Evolutionary conservation across 805 yeast species (phyloP).

Genomic region (Lipomyces spencermartinsiae): DNA sequence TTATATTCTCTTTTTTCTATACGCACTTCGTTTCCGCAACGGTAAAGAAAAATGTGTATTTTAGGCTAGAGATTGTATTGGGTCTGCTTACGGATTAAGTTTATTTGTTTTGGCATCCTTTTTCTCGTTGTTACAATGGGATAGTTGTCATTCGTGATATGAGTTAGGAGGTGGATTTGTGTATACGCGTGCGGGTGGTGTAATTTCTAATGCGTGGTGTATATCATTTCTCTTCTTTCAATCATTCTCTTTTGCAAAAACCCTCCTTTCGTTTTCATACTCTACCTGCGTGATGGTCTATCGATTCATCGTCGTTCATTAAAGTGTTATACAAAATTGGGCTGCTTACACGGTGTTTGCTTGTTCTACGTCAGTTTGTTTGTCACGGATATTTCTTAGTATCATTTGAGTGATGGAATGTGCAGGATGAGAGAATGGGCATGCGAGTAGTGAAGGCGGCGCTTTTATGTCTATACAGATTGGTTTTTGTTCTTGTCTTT

Average conservation of each 20-base stretch:
- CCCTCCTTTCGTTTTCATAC: neutral
- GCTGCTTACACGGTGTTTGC: neutral
- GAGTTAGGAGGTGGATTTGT: neutral
- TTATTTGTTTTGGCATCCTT: neutral
- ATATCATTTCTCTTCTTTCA: neutral
- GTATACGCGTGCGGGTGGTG: neutral
- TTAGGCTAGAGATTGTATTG: neutral
- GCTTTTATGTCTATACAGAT: neutral
- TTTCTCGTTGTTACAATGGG: neutral
- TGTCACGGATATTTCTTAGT: neutral
- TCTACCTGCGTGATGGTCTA: neutral
- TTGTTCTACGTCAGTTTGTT: neutral
- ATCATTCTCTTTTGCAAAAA: neutral
- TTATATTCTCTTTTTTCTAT: neutral
- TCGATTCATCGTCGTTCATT: constrained; percentile 1
- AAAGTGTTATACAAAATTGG: neutral
- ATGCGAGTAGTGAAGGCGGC: neutral
- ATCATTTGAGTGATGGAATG: neutral
- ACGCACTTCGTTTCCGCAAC: neutral
- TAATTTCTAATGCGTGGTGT: neutral
- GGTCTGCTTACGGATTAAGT: neutral
- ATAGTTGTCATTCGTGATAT: constrained; percentile 1
- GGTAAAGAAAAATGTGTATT: neutral
- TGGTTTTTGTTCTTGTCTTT: neutral
- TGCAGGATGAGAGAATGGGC: neutral